A percentile compares a stretch with the other conserved stretches of the same genome.
Evolutionary conservation across 768 basidiomycete species (phyloP).

Genomic region (Pleurotus sapidus): DNA sequence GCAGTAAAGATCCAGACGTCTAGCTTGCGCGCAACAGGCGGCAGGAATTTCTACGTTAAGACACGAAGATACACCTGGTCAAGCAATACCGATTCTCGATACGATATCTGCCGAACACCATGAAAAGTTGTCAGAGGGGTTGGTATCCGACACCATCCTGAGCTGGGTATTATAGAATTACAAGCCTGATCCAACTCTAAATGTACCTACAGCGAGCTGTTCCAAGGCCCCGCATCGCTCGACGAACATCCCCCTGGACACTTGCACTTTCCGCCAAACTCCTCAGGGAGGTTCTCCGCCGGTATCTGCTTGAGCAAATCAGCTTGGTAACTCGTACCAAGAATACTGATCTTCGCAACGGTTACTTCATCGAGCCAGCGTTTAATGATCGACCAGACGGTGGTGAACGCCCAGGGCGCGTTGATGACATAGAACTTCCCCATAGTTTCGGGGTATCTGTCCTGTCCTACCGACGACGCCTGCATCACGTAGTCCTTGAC

Average conservation of each 20-base stretch:
- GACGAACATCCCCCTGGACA: slow-evolving; percentile 82
- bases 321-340: slow-evolving; percentile 73
- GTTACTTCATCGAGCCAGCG: slow-evolving; percentile 95
- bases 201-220: slow-evolving; percentile 21
- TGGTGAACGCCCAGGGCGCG: slow-evolving; percentile 88
- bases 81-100: too few species aligned
- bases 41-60: too few species aligned
- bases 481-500: slow-evolving; percentile 90
- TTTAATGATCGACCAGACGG: slow-evolving; percentile 88
- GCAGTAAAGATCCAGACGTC: too few species aligned
- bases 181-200: not conserved
- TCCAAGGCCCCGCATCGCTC: slow-evolving; percentile 94
- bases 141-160: too few species aligned
- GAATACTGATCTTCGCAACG: slow-evolving; percentile 89
- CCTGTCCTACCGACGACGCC: slow-evolving; percentile 79
- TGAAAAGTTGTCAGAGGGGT: too few species aligned
- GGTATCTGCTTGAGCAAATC: slow-evolving; percentile 81
- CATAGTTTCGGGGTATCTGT: slow-evolving; percentile 93
- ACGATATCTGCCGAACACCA: too few species aligned
- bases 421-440: slow-evolving; percentile 99
- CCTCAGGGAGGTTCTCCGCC: slow-evolving; percentile 76
- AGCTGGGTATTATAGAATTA: not conserved
- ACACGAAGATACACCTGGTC: too few species aligned
- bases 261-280: slow-evolving; percentile 80
- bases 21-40: too few species aligned